Conservation (phyloP, 1,284 basidiomycete genomes). For the Cryptococcus sp. region DNA sequence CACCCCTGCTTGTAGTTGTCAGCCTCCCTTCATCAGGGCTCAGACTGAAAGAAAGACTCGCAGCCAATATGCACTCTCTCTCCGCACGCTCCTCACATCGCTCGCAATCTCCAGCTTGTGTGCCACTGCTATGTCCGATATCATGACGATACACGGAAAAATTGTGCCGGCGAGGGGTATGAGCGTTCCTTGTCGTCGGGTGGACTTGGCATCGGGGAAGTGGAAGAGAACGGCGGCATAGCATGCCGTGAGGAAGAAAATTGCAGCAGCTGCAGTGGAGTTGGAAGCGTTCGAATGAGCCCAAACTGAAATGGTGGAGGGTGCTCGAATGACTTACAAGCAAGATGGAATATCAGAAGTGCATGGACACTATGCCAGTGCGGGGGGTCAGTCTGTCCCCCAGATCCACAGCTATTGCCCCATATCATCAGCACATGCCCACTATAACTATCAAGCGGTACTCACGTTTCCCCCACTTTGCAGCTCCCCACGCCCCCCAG, state of each 20-base stretch:
- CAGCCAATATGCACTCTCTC: constrained; percentile 11
- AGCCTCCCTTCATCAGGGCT: neutral
- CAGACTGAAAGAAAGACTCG: constrained; percentile 4
- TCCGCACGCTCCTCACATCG: neutral
- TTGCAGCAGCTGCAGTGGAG: constrained; percentile 1
- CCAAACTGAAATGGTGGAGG: neutral
- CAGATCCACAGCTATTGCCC: neutral
- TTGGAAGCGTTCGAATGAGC: neutral
- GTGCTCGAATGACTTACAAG: neutral
- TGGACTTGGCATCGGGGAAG: constrained; percentile 5
- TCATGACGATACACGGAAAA: constrained; percentile 10
- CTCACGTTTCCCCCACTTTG: constrained; percentile 7
- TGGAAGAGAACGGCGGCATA: constrained; percentile 6
- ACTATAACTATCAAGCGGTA: neutral
- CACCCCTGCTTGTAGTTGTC: constrained; percentile 3
- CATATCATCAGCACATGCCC: neutral
- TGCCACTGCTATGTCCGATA: constrained; percentile 7
- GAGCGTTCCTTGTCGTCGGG: constrained; percentile 6
- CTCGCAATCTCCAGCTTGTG: constrained; percentile 6
- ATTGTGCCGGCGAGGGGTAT: constrained; percentile 6
- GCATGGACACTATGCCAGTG: neutral
- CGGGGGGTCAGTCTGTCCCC: neutral
- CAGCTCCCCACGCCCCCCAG: constrained; percentile 15
- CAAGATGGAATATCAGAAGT: constrained; percentile 2
- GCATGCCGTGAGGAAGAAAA: constrained; percentile 10